Evolutionary conservation across 176 grass and related monocot genomes (phyloP), one percentile per base, ranked within the genome.

Genomic region (Aegilops umbellulata): DNA sequence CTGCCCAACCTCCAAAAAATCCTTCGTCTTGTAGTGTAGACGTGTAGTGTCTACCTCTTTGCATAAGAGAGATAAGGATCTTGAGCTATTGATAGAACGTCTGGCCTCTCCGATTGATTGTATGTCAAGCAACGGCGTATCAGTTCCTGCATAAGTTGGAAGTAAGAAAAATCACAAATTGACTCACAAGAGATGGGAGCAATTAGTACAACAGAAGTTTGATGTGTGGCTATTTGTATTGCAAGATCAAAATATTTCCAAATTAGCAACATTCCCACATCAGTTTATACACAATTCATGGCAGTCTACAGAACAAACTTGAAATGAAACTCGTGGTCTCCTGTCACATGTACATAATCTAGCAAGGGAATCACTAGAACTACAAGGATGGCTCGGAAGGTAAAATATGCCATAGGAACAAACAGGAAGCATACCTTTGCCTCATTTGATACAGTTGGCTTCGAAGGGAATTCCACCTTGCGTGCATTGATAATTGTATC

Each of bases 401-500:
- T 80, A 17, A 64, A 60, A 68, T 82, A 13, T 19, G 72, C 3
- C 16, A 89, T 89, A 60, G 74, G 35, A 60, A 44, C 12, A 75
- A 63, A 79, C 24, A 88, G 35, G 60, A 86, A 83, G 25, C 74
- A 36, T 5, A 99, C 97, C 97, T 94, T 99, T 60, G 94, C 97
- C 77, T 99, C 97, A 80, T 88, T 99, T 16, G 97, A 99, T 83
- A 92, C 92, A 84, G 90, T 15, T 85, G 97, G 97, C 74, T 99
- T 99, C 34, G 92, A 66, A 87, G 97, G 97, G 83, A 97, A 99
- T 30, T 99, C 97, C 46, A 99, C 94, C 78, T 88, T 96, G 5
- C 97, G 84, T 77, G 97, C 97, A 22, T 99, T 99, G 87, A 96
- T 97, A 60, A 99, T 99, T 49, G 97, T 99, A 86, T 99, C 94